phyloP scores from a whole-genome alignment of 768 basidiomycete species.

The Suillus lakei region DNA sequence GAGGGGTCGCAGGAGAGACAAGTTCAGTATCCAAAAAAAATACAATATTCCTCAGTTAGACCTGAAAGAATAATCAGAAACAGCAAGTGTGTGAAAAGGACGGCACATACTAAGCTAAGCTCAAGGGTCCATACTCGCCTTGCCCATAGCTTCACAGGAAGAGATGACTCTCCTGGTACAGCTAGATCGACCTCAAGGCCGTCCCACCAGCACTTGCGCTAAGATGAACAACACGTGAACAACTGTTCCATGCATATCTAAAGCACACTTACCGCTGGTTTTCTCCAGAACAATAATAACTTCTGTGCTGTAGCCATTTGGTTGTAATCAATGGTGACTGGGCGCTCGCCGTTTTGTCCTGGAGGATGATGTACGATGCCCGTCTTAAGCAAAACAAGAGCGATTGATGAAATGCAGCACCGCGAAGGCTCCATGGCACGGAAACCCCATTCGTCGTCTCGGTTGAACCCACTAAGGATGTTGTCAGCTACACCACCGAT shows the following conservation, averaged over 20 bases:
- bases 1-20: conserved; percentile 1
- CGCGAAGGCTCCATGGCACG: conserved; percentile 94
- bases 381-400: conserved; percentile 95
- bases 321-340: conserved; percentile 82
- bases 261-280: conserved; percentile 85
- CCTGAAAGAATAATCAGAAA: conserved; percentile 4
- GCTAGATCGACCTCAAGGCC: conserved; percentile 89
- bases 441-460: conserved; percentile 98
- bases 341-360: conserved; percentile 59
- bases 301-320: conserved; percentile 99
- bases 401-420: conserved; percentile 98
- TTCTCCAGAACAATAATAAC: conserved; percentile 96
- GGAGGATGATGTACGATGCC: conserved; percentile 80
- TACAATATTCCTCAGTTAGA: conserved; percentile 1
- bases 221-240: conserved; percentile 5
- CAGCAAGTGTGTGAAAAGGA: background rate
- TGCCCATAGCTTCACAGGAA: conserved; percentile 90
- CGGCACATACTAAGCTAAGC: conserved; percentile 76
- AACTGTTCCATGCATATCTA: background rate
- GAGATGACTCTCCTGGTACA: conserved; percentile 52
- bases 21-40: background rate
- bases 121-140: conserved; percentile 98
- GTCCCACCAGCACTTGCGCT: conserved; percentile 99
- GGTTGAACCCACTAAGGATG: conserved; percentile 77
- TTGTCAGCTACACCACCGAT: conserved; percentile 18